These are phyloP conservation scores for Termitomyces sp. DNA, from an alignment of 768 basidiomycete species.

Conservation along the genomic window DNA sequence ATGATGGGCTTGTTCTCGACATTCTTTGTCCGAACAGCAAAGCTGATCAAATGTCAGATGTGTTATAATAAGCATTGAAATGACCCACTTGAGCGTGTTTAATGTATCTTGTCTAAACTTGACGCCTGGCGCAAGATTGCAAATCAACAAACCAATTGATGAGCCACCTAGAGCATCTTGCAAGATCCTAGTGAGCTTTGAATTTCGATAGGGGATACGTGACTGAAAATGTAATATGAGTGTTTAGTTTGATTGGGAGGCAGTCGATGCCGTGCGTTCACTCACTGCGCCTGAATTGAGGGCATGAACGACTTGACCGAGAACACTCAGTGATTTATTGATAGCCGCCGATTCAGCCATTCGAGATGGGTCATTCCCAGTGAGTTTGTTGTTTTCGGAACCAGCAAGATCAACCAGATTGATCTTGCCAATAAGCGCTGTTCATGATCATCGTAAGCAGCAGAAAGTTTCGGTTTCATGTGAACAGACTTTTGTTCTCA, in stretches of 20 bases:
- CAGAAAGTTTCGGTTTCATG: background rate
- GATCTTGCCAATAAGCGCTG: constrained; percentile 70
- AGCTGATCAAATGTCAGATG: constrained; percentile 30
- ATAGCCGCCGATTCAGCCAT: constrained; percentile 89
- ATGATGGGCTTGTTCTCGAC: constrained; percentile 78
- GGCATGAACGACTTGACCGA: constrained; percentile 86
- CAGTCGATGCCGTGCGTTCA: constrained; percentile 9
- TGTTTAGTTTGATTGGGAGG: background rate
- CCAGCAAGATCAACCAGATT: constrained; percentile 89
- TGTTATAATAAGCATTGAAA: background rate
- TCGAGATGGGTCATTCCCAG: constrained; percentile 81
- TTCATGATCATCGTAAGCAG: background rate
- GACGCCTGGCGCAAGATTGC: constrained; percentile 78
- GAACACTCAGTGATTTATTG: constrained; percentile 82
- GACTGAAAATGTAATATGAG: constrained; percentile 30
- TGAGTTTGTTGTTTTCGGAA: constrained; percentile 88
- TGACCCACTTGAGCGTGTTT: constrained; percentile 80
- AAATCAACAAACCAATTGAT: constrained; percentile 75
- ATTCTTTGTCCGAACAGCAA: constrained; percentile 81
- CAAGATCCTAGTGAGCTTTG: constrained; percentile 81
- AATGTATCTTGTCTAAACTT: constrained; percentile 85
- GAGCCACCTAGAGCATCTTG: constrained; percentile 88
- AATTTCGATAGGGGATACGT: constrained; percentile 86
- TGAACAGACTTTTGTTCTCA: constrained; percentile 45
- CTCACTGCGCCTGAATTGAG: constrained; percentile 66